These are phyloP conservation scores for Pyricularia grisea DNA, from an alignment of 2,329 filamentous ascomycete genomes.

Conservation along the genomic window DNA sequence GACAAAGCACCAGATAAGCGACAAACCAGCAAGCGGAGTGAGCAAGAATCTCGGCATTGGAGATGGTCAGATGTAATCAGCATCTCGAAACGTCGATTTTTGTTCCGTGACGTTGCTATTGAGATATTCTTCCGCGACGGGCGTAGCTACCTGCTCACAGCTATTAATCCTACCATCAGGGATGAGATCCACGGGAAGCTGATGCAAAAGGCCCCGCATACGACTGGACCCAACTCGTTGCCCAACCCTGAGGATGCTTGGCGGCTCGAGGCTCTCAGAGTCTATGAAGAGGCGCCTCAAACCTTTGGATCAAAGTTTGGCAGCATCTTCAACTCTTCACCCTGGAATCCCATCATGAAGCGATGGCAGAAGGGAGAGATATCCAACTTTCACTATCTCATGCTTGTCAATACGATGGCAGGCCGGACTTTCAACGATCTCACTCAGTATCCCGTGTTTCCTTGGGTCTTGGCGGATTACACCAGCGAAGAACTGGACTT, in stretches of 20 bases:
- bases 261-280: conserved; percentile 78
- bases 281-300: conserved; percentile 48
- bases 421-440: conserved; percentile 96
- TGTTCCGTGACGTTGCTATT: conserved; percentile 93
- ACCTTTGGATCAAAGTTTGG: conserved; percentile 80
- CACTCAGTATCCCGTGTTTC: conserved; percentile 96
- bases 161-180: conserved; percentile 61
- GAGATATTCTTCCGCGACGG: conserved; percentile 97
- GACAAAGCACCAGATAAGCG: conserved; percentile 34
- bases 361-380: conserved; percentile 92
- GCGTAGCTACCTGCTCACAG: conserved; percentile 84
- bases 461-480: conserved; percentile 94
- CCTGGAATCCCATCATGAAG: conserved; percentile 75
- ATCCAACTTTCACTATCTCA: conserved; percentile 97
- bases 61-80: conserved; percentile 91
- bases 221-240: conserved; percentile 57
- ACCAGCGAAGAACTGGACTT: conserved; percentile 88
- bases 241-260: conserved; percentile 80
- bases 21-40: conserved; percentile 31
- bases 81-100: conserved; percentile 87
- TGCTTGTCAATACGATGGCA: conserved; percentile 97
- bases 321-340: conserved; percentile 77
- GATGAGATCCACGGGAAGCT: conserved; percentile 77
- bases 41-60: conserved; percentile 85
- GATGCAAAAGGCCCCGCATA: conserved; percentile 69